Evolutionary conservation across 225 moss, liverwort and hornwort species (phyloP).

Genomic region (Pseudisothecium myosuroides): DNA sequence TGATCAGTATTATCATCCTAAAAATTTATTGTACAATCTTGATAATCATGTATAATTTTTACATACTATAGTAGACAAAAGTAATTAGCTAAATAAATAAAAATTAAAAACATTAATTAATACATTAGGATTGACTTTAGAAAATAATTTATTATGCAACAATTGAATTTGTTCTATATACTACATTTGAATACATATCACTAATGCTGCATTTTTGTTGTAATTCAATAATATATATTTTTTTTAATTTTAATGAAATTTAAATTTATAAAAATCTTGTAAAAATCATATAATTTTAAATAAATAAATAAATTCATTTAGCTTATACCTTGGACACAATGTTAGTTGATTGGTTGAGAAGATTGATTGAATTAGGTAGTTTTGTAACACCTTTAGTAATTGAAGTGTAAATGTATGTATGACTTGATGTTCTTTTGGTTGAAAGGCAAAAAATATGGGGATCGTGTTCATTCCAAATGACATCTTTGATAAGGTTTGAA

Average conservation of each 20-base stretch:
- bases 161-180: not conserved
- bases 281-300: not conserved
- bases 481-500: not conserved
- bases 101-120: too few species aligned
- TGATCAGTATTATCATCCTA: not conserved
- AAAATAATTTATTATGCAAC: too few species aligned
- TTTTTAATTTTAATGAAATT: not conserved
- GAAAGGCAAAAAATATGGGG: conserved; percentile 11
- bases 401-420: conserved; percentile 6
- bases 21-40: not conserved
- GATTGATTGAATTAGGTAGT: not conserved
- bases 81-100: accelerated
- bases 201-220: accelerated
- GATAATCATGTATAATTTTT: not conserved
- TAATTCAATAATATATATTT: not conserved
- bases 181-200: not conserved
- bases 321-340: not conserved
- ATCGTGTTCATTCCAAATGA: conserved; percentile 16
- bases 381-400: not conserved
- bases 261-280: not conserved
- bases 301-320: not conserved
- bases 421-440: not conserved
- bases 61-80: too few species aligned
- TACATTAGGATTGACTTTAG: not conserved
- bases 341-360: not conserved